Evolutionary conservation across 305 asterid genomes (phyloP), one percentile per base, ranked within the genome.

Genomic region (Plantago coronopus): DNA sequence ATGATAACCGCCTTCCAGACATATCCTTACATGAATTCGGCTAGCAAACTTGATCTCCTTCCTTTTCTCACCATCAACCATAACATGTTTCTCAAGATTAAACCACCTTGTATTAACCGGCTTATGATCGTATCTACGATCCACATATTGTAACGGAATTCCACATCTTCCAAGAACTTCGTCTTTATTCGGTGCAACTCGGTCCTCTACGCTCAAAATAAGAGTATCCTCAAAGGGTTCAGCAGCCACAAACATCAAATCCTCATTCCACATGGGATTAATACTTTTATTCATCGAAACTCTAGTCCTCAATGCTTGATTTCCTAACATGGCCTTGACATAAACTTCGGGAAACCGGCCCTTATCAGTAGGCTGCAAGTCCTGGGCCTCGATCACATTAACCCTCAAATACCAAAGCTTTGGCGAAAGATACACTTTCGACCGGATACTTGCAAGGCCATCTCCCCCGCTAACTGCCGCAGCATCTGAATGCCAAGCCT

Each of bases 401-500:
- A 85, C 89, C 57, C 94, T 63, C 65, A 85, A 59, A 70, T 85
- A 85, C 89, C 89, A 85, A 40, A 85, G 79, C 71, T 80, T 85
- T 9, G 94, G 94, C 3, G 94, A 85, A 20, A 82, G 72, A 69
- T 85, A 85, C 29, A 82, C 89, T 69, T 85, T 85, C 0, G 89
- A 82, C 71, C 87, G 50, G 50, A 82, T 78, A 66, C 68, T 85
- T 1, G 86, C 66, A 17, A 82, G 79, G 48, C 85, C 83, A 40
- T 85, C 94, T 0, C 81, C 76, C 17, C 89, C 94, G 50, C 80
- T 80, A 21, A 82, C 89, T 3, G 94, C 58, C 0, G 94, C 89
- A 25, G 94, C 89, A 78, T 85, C 94, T 0, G 94, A 79, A 63
- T 80, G 94, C 94, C 94, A 85, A 2, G 94, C 94, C 57, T 85